Evolutionary conservation across 2,329 filamentous ascomycete genomes (phyloP).

Genomic region (Penicillium brevicompactum): DNA sequence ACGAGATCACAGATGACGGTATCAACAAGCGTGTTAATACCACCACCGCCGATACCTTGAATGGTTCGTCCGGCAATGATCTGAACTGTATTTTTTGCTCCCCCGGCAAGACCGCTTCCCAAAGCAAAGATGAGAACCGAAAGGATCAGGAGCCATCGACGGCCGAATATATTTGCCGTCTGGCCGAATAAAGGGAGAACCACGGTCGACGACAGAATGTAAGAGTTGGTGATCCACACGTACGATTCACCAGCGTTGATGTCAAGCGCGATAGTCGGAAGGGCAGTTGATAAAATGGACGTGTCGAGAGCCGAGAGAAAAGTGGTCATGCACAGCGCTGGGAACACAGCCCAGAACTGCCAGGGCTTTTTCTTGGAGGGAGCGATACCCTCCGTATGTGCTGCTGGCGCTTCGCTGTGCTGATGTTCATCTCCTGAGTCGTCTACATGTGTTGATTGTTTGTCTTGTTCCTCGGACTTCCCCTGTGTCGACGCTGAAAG

Average conservation of each 20-base stretch:
- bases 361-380: not conserved
- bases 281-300: slow-evolving; percentile 44
- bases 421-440: too few species aligned
- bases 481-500: too few species aligned
- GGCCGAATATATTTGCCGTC: slow-evolving; percentile 55
- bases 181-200: slow-evolving; percentile 56
- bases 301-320: slow-evolving; percentile 41
- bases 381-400: not conserved
- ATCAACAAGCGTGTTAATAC: slow-evolving; percentile 4
- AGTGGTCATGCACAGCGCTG: slow-evolving; percentile 25
- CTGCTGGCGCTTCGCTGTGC: not conserved
- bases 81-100: slow-evolving; percentile 39
- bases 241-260: slow-evolving; percentile 36
- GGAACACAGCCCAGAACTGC: slow-evolving; percentile 34
- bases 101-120: slow-evolving; percentile 57
- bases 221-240: slow-evolving; percentile 40
- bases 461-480: too few species aligned
- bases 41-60: slow-evolving; percentile 8
- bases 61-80: slow-evolving; percentile 7
- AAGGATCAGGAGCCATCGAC: slow-evolving; percentile 45
- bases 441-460: too few species aligned
- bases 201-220: slow-evolving; percentile 41
- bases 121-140: slow-evolving; percentile 53
- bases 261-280: slow-evolving; percentile 42
- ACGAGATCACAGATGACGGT: slow-evolving; percentile 8